Base-by-base conservation (phyloP, 495 filamentous ascomycete species). In the Aspergillus panamensis region DNA sequence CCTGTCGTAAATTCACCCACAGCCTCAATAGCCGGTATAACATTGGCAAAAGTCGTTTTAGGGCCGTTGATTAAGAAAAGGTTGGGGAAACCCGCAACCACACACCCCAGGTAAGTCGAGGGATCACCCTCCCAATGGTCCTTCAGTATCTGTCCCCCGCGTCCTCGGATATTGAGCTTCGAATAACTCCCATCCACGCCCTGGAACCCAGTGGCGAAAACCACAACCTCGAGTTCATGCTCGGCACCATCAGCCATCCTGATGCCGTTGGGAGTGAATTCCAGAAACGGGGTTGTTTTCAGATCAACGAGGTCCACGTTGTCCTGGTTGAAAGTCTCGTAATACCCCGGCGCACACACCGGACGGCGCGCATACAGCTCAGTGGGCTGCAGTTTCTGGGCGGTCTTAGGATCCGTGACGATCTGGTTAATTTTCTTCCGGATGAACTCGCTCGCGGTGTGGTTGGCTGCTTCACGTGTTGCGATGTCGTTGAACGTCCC, bases 191-290 rank as follows among this genome's bases (percentile, higher is more conserved):
- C 80, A 3, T 75, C 77, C 2, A 76, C 67, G 16, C 71, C 73
- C 55, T 82, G 76, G 62, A 83, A 84, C 3, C 82, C 82, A 0
- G 81, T 84, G 0, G 80, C 82, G 19, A 80, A 64, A 9, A 72
- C 65, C 55, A 84, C 69, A 2, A 78, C 58, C 44, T 78, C 81
- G 14, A 82, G 69, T 20, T 82, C 76, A n/a, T 73, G 63, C 9
- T 69, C 57, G 17, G 20, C 66, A 3, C 75, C 75, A 54, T 72
- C 52, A 62, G 67, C 29, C 5, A 63, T 66, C 31, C 68, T 61
- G 52, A 85, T 76, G 0, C 81, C 81, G 2, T 47, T 71, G 32
- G 72, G 66, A 6, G 65, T 74, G 31, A 84, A 69, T 35, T 69
- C 72, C 1, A 58, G 59, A 31, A 86, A 77, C 0, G 77, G 75